Evolutionary conservation across 2,329 filamentous ascomycete genomes (phyloP), one percentile per base, ranked within the genome.

Genomic region (Trichoderma atroviride): DNA sequence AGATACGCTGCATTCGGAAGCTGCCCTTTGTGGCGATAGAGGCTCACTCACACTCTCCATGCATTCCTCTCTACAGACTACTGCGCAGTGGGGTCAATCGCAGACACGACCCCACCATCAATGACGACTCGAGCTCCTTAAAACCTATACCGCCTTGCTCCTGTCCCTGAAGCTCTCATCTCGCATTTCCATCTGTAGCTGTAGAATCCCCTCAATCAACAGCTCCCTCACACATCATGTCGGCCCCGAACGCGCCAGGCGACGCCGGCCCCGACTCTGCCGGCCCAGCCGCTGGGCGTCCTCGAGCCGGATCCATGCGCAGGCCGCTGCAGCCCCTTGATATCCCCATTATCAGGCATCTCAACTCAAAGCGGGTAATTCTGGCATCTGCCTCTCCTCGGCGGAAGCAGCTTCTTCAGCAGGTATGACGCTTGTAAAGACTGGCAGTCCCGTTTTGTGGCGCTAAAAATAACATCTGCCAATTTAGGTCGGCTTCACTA

Each of bases 301-400:
- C 73, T 50, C 50, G 64, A 52, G 70, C 62, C 70, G 76, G 70
- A 60, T 81, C 82, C n/a, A 74, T 81, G 62, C 81, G 80, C 65
- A 83, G 83, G 67, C 84, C 84, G 16, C 88, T 89, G 9, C 84
- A 87, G 55, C 92, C 92, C 1, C 87, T 98, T 71, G 87, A 93
- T 71, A 86, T 98, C 22, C 94, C 95, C 19, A 90, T 94, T 68
- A 83, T 99, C 70, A 88, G 87, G 75, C 85, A 90, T 75, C 87
- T 99, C 72, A 89, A 91, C 76, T 87, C 87, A 67, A 93, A 92
- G 79, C 87, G 95, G 72, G 89, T 97, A 6, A 92, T 99, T 74
- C 90, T 99, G 33, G 96, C 96, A 64, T 97, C 94, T 2, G 89
- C 92, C 24, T 97, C 94, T 1, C 96, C 96, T 0, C 87, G 96